Evolutionary conservation across 2,329 filamentous ascomycete genomes (phyloP).

Genomic region (Trichophyton mentagrophytes): DNA sequence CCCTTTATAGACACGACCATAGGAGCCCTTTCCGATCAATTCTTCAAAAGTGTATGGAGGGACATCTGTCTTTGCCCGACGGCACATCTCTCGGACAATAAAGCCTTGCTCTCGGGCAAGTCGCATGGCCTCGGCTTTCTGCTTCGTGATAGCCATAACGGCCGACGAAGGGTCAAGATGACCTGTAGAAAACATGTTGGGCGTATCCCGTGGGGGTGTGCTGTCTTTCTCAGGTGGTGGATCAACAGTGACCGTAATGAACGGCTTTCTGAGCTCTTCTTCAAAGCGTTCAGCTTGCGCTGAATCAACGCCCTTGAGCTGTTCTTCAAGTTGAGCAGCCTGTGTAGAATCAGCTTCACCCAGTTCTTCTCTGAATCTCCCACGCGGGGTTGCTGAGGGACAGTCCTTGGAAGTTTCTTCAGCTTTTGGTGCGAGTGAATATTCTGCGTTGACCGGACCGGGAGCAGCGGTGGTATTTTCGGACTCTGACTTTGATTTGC

Average conservation of each 20-base stretch:
- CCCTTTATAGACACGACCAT: conserved; percentile 41
- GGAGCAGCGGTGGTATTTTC: neutral
- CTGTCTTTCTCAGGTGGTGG: neutral
- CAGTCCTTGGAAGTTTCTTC: neutral
- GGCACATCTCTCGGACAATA: conserved; percentile 36
- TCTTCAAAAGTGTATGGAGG: conserved; percentile 40
- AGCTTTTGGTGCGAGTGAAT: neutral
- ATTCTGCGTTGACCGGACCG: neutral
- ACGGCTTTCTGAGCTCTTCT: conserved; percentile 1
- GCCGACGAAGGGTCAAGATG: conserved; percentile 32
- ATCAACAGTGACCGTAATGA: neutral
- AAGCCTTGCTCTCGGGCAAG: conserved; percentile 35
- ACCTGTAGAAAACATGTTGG: conserved; percentile 19
- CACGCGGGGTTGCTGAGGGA: neutral
- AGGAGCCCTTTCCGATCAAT: conserved; percentile 40
- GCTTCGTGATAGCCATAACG: conserved; percentile 35
- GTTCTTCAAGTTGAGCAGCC: neutral
- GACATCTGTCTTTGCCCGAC: conserved; percentile 31
- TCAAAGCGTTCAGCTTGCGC: neutral
- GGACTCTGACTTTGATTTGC: conserved; percentile 6
- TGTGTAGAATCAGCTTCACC: neutral
- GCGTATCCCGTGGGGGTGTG: neutral
- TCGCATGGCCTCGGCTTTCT: conserved; percentile 37
- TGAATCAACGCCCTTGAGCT: neutral
- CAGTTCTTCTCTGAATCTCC: neutral